phyloP scores from a whole-genome alignment of 768 basidiomycete species.

The Lactarius psammicola region DNA sequence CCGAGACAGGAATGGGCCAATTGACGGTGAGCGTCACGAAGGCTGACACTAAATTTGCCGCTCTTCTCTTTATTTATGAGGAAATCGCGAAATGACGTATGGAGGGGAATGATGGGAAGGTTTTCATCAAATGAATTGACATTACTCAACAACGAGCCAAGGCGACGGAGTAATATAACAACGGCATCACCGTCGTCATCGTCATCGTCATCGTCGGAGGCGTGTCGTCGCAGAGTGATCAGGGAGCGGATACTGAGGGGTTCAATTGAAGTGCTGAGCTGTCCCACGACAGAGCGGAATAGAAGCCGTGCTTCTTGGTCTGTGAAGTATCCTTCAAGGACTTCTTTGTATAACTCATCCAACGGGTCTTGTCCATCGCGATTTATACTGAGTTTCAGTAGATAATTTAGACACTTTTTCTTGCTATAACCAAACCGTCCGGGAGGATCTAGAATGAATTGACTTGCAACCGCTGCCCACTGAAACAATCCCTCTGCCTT shows the following conservation, averaged over 20 bases:
- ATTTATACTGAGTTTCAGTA: not conserved
- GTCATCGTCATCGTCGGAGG: not conserved
- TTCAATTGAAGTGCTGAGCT: not conserved
- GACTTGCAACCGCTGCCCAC: not conserved
- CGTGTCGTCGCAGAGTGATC: not conserved
- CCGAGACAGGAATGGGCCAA: not conserved
- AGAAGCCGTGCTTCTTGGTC: not conserved
- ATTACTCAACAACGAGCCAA: constrained; percentile 6
- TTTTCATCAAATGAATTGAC: not conserved
- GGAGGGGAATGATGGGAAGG: not conserved
- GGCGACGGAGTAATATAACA: not conserved
- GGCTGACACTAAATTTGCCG: not conserved
- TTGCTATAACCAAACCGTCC: no score
- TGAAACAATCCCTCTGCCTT: not conserved
- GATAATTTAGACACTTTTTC: no score
- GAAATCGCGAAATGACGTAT: constrained; percentile 1
- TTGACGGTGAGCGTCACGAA: not conserved
- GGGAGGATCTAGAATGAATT: not conserved
- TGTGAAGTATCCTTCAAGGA: no score
- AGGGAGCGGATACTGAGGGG: not conserved
- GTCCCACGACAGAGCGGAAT: not conserved
- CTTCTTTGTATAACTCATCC: no score
- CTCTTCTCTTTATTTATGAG: not conserved
- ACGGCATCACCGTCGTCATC: not conserved
- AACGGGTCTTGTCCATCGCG: not conserved